Percentiles rank a stretch among this genome's conserved stretches.
Evolutionary conservation across 2,329 filamentous ascomycete genomes (phyloP).

Genomic region (Cladosporium sp.): DNA sequence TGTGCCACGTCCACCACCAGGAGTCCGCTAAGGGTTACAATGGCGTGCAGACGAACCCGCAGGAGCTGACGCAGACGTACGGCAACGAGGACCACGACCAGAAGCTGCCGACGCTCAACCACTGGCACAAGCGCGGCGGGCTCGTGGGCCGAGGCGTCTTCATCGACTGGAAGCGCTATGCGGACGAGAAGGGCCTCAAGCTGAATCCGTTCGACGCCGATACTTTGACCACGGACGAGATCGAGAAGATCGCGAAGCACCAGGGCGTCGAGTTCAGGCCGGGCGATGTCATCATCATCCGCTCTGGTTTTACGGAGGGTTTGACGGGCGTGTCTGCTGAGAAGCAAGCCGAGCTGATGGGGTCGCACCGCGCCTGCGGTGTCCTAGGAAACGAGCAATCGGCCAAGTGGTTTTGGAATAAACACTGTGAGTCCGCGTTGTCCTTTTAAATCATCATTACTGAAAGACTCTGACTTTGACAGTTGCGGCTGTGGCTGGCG

Average conservation of each 20-base stretch:
- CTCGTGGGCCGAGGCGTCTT: slow-evolving; percentile 52
- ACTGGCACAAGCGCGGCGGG: slow-evolving; percentile 49
- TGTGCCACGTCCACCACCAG: slow-evolving; percentile 37
- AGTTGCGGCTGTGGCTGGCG: slow-evolving; percentile 51
- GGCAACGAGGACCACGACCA: slow-evolving; percentile 25
- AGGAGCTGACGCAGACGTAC: slow-evolving; percentile 23
- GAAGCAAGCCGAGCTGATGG: slow-evolving; percentile 37
- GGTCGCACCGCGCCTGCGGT: slow-evolving; percentile 31
- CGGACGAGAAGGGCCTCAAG: slow-evolving; percentile 48
- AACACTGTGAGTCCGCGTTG: slow-evolving; percentile 30
- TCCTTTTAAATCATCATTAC: neutral
- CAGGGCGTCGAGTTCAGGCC: slow-evolving; percentile 39
- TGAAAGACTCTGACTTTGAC: neutral
- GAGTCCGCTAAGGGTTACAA: slow-evolving; percentile 46
- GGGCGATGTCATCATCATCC: slow-evolving; percentile 54
- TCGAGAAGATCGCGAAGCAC: slow-evolving; percentile 40
- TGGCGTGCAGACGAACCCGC: slow-evolving; percentile 32
- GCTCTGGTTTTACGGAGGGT: slow-evolving; percentile 45
- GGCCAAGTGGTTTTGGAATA: slow-evolving; percentile 54
- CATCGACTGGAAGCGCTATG: slow-evolving; percentile 54
- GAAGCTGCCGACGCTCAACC: slow-evolving; percentile 28
- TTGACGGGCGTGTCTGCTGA: slow-evolving; percentile 35
- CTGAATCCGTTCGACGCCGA: slow-evolving; percentile 49
- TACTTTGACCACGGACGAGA: slow-evolving; percentile 38
- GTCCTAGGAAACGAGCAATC: slow-evolving; percentile 44